Evolutionary conservation across 1,284 basidiomycete species (phyloP).

Genomic region (Naganishia albida): DNA sequence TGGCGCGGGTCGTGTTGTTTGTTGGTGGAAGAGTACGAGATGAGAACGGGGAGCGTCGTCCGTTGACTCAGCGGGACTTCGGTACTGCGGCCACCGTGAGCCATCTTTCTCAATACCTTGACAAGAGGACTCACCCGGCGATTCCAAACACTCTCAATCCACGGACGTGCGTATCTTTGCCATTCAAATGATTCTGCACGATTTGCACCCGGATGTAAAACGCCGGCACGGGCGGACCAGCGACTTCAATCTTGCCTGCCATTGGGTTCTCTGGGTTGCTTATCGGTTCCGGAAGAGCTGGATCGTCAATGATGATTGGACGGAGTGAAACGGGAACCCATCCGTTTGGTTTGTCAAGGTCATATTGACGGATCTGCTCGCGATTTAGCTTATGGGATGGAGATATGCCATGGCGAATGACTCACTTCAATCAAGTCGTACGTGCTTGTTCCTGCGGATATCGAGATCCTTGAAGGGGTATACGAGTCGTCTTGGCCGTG

Average conservation of each 20-base stretch:
- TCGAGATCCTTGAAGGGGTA: conserved; percentile 85
- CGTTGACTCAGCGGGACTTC: conserved; percentile 15
- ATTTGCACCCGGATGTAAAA: conserved; percentile 90
- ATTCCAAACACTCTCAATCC: conserved; percentile 85
- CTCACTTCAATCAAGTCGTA: conserved; percentile 83
- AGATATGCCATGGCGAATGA: neutral
- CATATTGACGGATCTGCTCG: conserved; percentile 67
- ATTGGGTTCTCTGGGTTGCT: conserved; percentile 55
- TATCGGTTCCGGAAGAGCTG: conserved; percentile 46
- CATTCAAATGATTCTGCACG: conserved; percentile 92
- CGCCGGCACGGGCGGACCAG: conserved; percentile 79
- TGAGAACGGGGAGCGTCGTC: conserved; percentile 50
- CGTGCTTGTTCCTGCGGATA: conserved; percentile 87
- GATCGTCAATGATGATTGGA: conserved; percentile 75
- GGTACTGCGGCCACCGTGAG: neutral
- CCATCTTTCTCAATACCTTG: neutral
- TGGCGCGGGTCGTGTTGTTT: conserved; percentile 22
- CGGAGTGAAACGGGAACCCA: conserved; percentile 90
- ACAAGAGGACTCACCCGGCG: conserved; percentile 63
- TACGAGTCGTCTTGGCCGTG: conserved; percentile 92
- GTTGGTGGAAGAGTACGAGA: conserved; percentile 11
- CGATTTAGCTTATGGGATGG: neutral
- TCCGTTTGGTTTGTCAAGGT: conserved; percentile 85
- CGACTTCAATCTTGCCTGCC: conserved; percentile 31
- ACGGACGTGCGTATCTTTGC: conserved; percentile 97